Conservation (phyloP, 176 grass and related monocot species). For the Avena atlantica region DNA sequence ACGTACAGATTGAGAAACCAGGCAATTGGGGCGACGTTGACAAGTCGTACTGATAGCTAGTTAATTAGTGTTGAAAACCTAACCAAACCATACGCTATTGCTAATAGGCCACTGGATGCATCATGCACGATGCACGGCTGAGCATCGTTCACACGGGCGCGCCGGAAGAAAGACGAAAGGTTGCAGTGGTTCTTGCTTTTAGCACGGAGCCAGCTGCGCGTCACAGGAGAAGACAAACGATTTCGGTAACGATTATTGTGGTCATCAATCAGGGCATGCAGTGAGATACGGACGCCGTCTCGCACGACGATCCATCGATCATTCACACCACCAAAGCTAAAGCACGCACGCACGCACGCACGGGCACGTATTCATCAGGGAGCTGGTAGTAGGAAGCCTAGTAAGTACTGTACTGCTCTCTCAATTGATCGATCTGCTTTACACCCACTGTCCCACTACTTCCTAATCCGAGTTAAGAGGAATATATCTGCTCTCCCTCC, state of each 20-base stretch:
- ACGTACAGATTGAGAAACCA: background rate
- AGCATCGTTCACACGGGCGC: background rate
- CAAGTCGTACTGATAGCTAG: background rate
- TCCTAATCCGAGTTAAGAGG: background rate
- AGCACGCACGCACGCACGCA: background rate
- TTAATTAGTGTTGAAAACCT: too few species aligned
- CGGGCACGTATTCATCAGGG: background rate
- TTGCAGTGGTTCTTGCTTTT: background rate
- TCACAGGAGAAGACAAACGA: conserved; percentile 15
- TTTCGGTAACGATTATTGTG: background rate
- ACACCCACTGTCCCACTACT: background rate
- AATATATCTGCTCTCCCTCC: background rate
- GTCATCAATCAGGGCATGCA: background rate
- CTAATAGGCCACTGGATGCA: too few species aligned
- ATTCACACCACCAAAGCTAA: background rate
- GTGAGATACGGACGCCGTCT: background rate
- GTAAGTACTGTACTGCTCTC: background rate
- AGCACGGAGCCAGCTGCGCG: background rate
- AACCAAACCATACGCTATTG: too few species aligned
- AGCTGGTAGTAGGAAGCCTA: background rate
- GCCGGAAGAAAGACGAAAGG: background rate
- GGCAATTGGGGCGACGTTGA: background rate
- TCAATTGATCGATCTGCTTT: background rate
- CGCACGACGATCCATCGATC: background rate
- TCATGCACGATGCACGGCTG: background rate